phyloP scores from a whole-genome alignment of 2,329 filamentous ascomycete genomes.

The Aspergillus costaricaensis region DNA sequence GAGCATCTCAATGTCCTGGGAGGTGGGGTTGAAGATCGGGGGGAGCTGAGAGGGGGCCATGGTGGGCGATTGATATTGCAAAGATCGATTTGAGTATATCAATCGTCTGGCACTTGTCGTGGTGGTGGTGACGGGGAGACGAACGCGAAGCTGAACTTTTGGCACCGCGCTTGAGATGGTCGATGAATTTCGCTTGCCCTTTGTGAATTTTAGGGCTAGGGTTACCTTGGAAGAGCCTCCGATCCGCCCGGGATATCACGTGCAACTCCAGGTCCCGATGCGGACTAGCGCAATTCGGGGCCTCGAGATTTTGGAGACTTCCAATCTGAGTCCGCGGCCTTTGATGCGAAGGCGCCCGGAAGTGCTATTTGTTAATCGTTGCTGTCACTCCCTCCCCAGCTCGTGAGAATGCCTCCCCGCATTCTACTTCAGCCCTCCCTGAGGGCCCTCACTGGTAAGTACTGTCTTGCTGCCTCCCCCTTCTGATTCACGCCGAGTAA shows the following conservation, averaged over 20 bases:
- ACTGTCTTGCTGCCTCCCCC: constrained; percentile 8
- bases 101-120: constrained; percentile 50
- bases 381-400: neutral
- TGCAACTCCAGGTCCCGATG: constrained; percentile 4
- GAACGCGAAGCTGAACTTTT: constrained; percentile 33
- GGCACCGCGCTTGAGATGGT: constrained; percentile 26
- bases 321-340: constrained; percentile 4
- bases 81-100: constrained; percentile 43
- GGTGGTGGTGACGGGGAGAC: constrained; percentile 37
- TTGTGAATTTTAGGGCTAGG: constrained; percentile 46
- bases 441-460: constrained; percentile 62
- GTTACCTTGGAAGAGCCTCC: constrained; percentile 18
- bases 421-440: constrained; percentile 63
- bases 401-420: constrained; percentile 65
- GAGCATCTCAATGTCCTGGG: constrained; percentile 99
- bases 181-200: constrained; percentile 42
- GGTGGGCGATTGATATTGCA: constrained; percentile 62
- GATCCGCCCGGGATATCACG: constrained; percentile 22
- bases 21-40: constrained; percentile 92
- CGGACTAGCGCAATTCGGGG: constrained; percentile 30
- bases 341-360: constrained; percentile 2
- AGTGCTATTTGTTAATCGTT: constrained; percentile 3
- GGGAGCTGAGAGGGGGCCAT: constrained; percentile 97
- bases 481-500: constrained; percentile 13
- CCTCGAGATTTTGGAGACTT: constrained; percentile 36